A percentile compares a stretch with the other conserved stretches of the same genome.
Evolutionary conservation across 2,329 filamentous ascomycete genomes (phyloP).

Genomic region (Tetracladium maxilliforme): DNA sequence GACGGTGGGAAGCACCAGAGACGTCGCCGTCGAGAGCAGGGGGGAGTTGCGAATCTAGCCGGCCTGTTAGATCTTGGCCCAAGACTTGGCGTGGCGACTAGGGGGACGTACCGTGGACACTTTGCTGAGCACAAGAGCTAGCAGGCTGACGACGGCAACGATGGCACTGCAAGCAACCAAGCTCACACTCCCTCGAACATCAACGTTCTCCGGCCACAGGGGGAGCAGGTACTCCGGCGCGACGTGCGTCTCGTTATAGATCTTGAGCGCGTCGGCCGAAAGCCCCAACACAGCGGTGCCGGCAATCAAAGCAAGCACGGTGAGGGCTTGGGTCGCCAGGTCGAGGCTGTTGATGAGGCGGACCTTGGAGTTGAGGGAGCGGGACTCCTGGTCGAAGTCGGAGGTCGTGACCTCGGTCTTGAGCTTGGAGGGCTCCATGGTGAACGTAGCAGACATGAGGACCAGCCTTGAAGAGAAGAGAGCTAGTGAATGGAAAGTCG

Average conservation of each 20-base stretch:
- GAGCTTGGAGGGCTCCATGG: neutral
- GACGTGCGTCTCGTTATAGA: constrained; percentile 39
- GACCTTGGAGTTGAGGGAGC: constrained; percentile 1
- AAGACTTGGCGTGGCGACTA: too few species aligned
- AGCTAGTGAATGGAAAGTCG: too few species aligned
- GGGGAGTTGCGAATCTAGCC: too few species aligned
- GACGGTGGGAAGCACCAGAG: constrained; percentile 24
- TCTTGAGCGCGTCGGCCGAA: constrained; percentile 34
- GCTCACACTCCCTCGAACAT: constrained; percentile 39
- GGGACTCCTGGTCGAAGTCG: constrained; percentile 1
- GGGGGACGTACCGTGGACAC: constrained; percentile 28
- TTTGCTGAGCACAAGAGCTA: constrained; percentile 33
- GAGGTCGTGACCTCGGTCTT: constrained; percentile 1
- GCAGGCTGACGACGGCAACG: constrained; percentile 29
- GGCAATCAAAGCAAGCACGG: constrained; percentile 31
- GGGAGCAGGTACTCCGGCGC: constrained; percentile 31
- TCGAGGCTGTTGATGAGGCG: constrained; percentile 2
- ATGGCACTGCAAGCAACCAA: constrained; percentile 35
- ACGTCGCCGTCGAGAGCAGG: too few species aligned
- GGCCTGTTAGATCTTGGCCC: constrained; percentile 17
- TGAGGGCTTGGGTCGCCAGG: constrained; percentile 20
- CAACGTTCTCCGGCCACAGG: constrained; percentile 42
- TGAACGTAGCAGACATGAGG: too few species aligned
- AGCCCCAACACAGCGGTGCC: constrained; percentile 37
- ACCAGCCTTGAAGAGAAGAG: too few species aligned